phyloP scores from a whole-genome alignment of 352 stramenopile genomes.

The Pythium apleroticum region DNA sequence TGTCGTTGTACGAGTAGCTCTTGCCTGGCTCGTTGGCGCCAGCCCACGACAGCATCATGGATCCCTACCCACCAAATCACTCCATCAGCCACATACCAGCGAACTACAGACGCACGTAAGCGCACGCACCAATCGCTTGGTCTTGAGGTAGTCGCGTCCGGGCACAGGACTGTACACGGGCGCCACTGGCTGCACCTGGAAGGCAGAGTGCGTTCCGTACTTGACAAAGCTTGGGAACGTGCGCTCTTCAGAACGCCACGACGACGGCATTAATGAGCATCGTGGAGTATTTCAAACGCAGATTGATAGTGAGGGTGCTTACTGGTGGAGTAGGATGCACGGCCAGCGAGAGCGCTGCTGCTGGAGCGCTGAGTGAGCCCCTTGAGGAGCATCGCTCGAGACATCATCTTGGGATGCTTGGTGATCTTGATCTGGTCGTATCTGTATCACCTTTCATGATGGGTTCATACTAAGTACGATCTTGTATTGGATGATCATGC shows the following conservation, averaged over 20 bases:
- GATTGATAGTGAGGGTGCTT: neutral
- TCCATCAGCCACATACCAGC: neutral
- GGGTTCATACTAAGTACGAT: neutral
- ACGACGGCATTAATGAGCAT: neutral
- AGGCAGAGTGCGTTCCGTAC: conserved; percentile 72
- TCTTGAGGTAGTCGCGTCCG: conserved; percentile 76
- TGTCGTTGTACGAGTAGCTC: conserved; percentile 73
- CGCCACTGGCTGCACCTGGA: conserved; percentile 67
- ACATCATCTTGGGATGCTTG: conserved; percentile 3
- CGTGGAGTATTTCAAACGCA: neutral
- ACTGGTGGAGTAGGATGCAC: conserved; percentile 16
- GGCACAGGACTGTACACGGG: conserved; percentile 56
- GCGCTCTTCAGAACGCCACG: conserved; percentile 33
- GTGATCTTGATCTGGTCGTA: conserved; percentile 4
- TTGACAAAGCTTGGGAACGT: conserved; percentile 77
- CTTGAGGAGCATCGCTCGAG: conserved; percentile 18
- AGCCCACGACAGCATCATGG: conserved; percentile 85
- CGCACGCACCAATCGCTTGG: conserved; percentile 63
- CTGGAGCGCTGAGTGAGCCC: conserved; percentile 7
- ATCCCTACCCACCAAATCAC: conserved; percentile 41
- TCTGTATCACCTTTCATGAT: conserved; percentile 9
- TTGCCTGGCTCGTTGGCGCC: conserved; percentile 68
- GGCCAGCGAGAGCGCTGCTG: neutral
- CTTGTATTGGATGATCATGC: neutral
- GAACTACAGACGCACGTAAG: neutral